Evolutionary conservation across 768 basidiomycete species (phyloP).

Genomic region (Kwoniella sp.): DNA sequence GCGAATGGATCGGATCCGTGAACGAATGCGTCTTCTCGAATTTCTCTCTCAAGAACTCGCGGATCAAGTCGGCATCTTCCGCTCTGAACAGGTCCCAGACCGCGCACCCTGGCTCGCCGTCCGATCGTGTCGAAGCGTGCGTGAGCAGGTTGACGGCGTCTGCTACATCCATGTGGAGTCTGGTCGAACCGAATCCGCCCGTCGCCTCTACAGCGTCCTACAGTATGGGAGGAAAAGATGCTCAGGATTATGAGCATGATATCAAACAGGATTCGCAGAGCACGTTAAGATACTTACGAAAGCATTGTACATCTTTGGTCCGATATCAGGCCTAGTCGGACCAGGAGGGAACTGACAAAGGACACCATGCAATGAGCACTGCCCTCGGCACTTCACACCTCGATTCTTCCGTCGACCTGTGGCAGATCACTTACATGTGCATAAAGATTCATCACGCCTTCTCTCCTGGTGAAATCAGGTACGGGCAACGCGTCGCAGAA

Average conservation of each 20-base stretch:
- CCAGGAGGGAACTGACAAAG: slow-evolving; percentile 30
- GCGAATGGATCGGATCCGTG: slow-evolving; percentile 85
- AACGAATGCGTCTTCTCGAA: slow-evolving; percentile 55
- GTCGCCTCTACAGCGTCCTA: slow-evolving; percentile 25
- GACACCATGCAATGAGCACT: too few relatives aligned
- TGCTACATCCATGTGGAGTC: slow-evolving; percentile 89
- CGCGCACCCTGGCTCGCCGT: slow-evolving; percentile 65
- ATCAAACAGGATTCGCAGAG: too few relatives aligned
- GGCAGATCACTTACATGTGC: slow-evolving; percentile 69
- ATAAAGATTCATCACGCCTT: slow-evolving; percentile 84
- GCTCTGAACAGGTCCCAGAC: slow-evolving; percentile 90
- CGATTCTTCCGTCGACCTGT: too few relatives aligned
- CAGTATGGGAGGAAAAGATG: neutral
- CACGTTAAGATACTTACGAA: slow-evolving; percentile 58
- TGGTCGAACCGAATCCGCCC: slow-evolving; percentile 60
- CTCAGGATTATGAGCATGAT: neutral
- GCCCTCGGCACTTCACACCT: neutral
- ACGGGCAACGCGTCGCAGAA: slow-evolving; percentile 81
- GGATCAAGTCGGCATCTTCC: slow-evolving; percentile 75
- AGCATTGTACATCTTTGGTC: slow-evolving; percentile 93
- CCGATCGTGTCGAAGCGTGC: slow-evolving; percentile 62
- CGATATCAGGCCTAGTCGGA: slow-evolving; percentile 57
- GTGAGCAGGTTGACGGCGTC: slow-evolving; percentile 93
- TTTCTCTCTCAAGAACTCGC: slow-evolving; percentile 70
- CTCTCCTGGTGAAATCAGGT: slow-evolving; percentile 84